phyloP scores from a whole-genome alignment of 192 early-diverging fungal species.

The Chytriomyces hyalinus region DNA sequence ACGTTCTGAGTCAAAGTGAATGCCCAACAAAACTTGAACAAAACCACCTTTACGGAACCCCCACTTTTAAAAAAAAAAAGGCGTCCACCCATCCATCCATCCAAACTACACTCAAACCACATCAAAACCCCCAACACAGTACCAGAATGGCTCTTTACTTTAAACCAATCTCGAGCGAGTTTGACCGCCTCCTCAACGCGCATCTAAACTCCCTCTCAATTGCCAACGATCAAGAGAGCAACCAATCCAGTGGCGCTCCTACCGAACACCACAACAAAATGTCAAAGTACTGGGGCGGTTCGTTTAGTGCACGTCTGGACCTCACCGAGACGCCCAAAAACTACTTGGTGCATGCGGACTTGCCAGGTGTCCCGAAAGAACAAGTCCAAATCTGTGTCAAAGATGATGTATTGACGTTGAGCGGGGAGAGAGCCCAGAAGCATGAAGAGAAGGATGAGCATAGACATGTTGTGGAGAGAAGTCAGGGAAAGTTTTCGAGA shows the following conservation, averaged over 20 bases:
- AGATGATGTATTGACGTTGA: slow-evolving; percentile 42
- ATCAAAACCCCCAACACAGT: background rate
- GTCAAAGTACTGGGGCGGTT: slow-evolving; percentile 12
- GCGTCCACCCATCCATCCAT: too few species aligned
- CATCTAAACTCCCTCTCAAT: background rate
- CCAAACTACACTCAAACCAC: background rate
- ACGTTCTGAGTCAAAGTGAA: too few species aligned
- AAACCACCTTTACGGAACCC: too few species aligned
- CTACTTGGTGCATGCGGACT: slow-evolving; percentile 44
- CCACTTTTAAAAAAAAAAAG: too few species aligned
- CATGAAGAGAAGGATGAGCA: slow-evolving; percentile 41
- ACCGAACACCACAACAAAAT: too few species aligned
- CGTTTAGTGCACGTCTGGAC: slow-evolving; percentile 39
- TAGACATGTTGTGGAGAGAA: slow-evolving; percentile 43
- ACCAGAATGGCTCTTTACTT: background rate
- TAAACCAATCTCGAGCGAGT: slow-evolving; percentile 1
- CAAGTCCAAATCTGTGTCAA: slow-evolving; percentile 43
- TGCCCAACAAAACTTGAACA: too few species aligned
- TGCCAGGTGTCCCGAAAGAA: slow-evolving; percentile 54
- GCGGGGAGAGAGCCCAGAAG: slow-evolving; percentile 44
- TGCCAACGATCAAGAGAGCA: too few species aligned
- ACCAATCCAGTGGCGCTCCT: too few species aligned
- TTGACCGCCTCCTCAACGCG: slow-evolving; percentile 11
- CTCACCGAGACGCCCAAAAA: slow-evolving; percentile 38
- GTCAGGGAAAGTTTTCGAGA: slow-evolving; percentile 45